Conservation (phyloP, 176 grass and related monocot species). For the Alloteropsis semialata region DNA sequence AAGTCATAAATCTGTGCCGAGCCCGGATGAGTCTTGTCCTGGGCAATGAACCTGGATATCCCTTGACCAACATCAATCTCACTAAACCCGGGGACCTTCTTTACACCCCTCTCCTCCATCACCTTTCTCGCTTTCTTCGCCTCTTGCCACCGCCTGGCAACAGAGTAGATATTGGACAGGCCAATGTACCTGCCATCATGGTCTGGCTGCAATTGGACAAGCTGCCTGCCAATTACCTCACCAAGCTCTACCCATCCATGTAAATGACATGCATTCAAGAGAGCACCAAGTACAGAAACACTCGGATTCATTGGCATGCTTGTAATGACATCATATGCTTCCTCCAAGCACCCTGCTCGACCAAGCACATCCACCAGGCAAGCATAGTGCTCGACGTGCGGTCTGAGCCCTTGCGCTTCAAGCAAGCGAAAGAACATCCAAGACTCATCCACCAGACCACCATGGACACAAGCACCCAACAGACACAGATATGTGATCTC, state of each 20-base stretch:
- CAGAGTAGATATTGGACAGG: conserved; percentile 64
- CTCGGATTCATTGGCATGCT: conserved; percentile 57
- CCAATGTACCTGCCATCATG: conserved; percentile 76
- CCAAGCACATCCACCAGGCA: conserved; percentile 73
- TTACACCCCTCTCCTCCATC: conserved; percentile 63
- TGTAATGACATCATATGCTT: conserved; percentile 49
- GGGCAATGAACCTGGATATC: conserved; percentile 50
- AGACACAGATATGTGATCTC: conserved; percentile 66
- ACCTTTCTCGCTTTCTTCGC: conserved; percentile 52
- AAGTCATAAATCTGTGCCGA: conserved; percentile 51
- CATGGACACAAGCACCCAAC: conserved; percentile 57
- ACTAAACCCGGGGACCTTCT: conserved; percentile 57
- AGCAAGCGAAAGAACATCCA: conserved; percentile 50
- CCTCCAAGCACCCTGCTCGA: conserved; percentile 53
- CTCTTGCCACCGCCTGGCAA: conserved; percentile 62
- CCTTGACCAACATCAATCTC: conserved; percentile 57
- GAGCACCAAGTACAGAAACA: conserved; percentile 62
- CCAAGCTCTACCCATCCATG: conserved; percentile 72
- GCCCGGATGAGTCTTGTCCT: conserved; percentile 47
- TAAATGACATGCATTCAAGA: conserved; percentile 47
- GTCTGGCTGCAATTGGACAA: conserved; percentile 59
- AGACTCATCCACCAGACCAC: conserved; percentile 62
- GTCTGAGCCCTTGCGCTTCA: conserved; percentile 44
- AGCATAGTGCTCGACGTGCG: conserved; percentile 64
- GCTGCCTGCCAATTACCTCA: conserved; percentile 55